Evolutionary conservation across 352 stramenopile genomes (phyloP).

Genomic region (Phytophthora fragariaefolia): DNA sequence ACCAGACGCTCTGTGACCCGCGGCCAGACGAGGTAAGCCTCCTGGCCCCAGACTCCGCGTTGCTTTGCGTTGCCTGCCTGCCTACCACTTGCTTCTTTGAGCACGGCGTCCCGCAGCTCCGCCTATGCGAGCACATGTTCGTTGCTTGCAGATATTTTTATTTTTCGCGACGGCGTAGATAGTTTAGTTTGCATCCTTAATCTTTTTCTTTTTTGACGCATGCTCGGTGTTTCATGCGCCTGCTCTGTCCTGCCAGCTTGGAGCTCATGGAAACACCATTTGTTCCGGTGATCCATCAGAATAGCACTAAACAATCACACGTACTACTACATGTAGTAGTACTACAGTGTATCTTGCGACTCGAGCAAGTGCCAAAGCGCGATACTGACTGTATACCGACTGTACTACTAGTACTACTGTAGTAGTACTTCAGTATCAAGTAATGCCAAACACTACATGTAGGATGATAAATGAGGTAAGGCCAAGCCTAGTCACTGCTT

Average conservation of each 20-base stretch:
- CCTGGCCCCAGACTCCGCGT: conserved; percentile 29
- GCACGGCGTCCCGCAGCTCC: conserved; percentile 16
- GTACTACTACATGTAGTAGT: too few relatives aligned
- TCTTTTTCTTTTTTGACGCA: conserved; percentile 23
- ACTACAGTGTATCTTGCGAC: too few relatives aligned
- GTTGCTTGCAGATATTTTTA: conserved; percentile 32
- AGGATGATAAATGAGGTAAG: too few relatives aligned
- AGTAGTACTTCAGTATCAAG: not conserved
- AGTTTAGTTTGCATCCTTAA: conserved; percentile 42
- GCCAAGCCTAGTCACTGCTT: too few relatives aligned
- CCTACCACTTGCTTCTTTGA: conserved; percentile 30
- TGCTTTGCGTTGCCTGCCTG: conserved; percentile 38
- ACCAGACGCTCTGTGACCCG: conserved; percentile 41
- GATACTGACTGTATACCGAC: too few relatives aligned
- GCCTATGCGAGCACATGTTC: conserved; percentile 11
- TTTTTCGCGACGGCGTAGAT: conserved; percentile 38
- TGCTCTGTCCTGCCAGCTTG: too few relatives aligned
- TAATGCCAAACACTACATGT: conserved; percentile 3
- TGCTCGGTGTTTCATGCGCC: conserved; percentile 20
- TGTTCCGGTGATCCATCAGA: too few relatives aligned
- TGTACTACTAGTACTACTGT: too few relatives aligned
- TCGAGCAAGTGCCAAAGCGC: too few relatives aligned
- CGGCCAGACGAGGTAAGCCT: conserved; percentile 31
- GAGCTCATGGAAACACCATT: not conserved
- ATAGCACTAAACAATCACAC: too few relatives aligned